These are phyloP conservation scores for Cercospora berteroae DNA, from an alignment of 2,329 filamentous ascomycete genomes.

Conservation along the genomic window DNA sequence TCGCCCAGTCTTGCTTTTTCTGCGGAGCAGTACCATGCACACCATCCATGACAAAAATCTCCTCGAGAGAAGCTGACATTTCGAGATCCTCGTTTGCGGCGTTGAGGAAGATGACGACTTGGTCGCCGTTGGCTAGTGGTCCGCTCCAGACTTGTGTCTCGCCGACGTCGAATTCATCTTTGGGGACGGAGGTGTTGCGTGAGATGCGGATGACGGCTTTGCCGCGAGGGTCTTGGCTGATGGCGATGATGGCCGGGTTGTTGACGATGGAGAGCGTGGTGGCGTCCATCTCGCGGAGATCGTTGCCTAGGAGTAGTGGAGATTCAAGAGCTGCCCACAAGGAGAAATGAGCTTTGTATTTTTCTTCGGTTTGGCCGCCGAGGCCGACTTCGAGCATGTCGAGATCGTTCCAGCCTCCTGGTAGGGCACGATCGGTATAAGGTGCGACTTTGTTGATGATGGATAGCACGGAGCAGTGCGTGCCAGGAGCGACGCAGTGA, in stretches of 20 bases:
- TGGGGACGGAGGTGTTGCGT: not conserved
- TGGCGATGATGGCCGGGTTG: conserved; percentile 52
- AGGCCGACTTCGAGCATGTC: conserved; percentile 53
- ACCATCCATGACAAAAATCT: not conserved
- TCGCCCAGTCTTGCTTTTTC: not conserved
- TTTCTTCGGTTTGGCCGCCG: conserved; percentile 40
- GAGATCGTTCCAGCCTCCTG: conserved; percentile 42
- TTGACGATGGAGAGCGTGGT: conserved; percentile 47
- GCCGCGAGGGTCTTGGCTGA: conserved; percentile 47
- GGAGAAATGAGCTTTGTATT: conserved; percentile 48
- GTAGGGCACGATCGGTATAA: conserved; percentile 39
- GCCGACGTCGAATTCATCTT: conserved; percentile 2
- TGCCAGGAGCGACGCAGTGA: not conserved
- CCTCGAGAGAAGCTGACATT: conserved; percentile 1
- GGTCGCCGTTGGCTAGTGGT: conserved; percentile 3
- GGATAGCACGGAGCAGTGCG: conserved; percentile 50
- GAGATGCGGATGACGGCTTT: not conserved
- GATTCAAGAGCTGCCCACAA: conserved; percentile 53
- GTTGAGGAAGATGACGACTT: not conserved
- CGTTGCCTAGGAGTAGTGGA: conserved; percentile 50
- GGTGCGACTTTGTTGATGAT: conserved; percentile 51
- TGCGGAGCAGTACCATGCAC: not conserved
- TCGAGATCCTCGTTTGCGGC: not conserved
- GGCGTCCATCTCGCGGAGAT: conserved; percentile 35
- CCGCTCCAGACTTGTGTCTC: conserved; percentile 4